Conservation (phyloP, 1,284 basidiomycete genomes). For the Tremellales sp. region DNA sequence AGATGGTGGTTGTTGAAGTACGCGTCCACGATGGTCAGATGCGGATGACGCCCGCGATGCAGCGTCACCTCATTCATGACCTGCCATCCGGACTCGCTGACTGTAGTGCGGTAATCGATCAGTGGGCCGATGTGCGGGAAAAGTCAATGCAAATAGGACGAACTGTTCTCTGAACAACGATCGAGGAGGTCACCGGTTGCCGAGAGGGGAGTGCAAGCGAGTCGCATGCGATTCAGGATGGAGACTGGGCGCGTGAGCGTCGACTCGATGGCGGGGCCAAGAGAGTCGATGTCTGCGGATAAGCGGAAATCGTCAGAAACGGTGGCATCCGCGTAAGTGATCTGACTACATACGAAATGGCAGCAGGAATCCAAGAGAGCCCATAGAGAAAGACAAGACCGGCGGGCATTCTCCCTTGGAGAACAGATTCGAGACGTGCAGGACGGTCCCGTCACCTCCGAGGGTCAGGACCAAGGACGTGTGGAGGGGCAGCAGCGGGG, state of each 20-base stretch:
- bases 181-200: conserved; percentile 58
- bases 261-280: conserved; percentile 70
- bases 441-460: conserved; percentile 92
- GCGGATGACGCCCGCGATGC: conserved; percentile 85
- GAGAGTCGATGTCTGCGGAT: conserved; percentile 32
- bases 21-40: conserved; percentile 89
- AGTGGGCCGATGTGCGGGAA: background rate
- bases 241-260: conserved; percentile 54
- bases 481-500: conserved; percentile 21
- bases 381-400: conserved; percentile 93
- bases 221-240: conserved; percentile 79
- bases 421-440: conserved; percentile 91
- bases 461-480: conserved; percentile 85
- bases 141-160: conserved; percentile 3
- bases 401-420: conserved; percentile 82
- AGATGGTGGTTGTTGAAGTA: conserved; percentile 94
- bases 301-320: background rate
- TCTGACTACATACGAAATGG: conserved; percentile 83
- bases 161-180: conserved; percentile 26
- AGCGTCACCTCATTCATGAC: conserved; percentile 97
- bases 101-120: conserved; percentile 8
- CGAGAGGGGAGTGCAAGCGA: conserved; percentile 73
- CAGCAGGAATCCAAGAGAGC: conserved; percentile 86
- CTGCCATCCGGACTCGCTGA: conserved; percentile 66
- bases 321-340: background rate